Evolutionary conservation across 192 early-diverging fungal genomes (phyloP).

Genomic region (Pilobolus umbonatus): DNA sequence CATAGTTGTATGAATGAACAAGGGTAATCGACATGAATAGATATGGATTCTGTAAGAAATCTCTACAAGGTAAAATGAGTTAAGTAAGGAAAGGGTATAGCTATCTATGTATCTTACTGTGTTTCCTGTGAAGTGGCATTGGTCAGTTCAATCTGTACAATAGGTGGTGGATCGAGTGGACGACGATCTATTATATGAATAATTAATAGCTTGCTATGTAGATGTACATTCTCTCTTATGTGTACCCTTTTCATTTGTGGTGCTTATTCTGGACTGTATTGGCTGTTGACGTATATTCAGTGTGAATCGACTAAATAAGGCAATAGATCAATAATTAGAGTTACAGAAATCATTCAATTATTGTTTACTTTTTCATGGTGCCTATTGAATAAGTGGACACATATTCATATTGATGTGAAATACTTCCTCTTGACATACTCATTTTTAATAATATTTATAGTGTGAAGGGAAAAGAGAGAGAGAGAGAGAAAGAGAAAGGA

Average conservation of each 20-base stretch:
- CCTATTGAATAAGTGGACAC: slow-evolving; percentile 2
- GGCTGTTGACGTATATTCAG: slow-evolving; percentile 28
- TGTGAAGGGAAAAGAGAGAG: too few relatives aligned
- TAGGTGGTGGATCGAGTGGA: slow-evolving; percentile 27
- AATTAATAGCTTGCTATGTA: not conserved
- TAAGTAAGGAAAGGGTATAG: not conserved
- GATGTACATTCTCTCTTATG: not conserved
- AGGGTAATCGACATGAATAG: slow-evolving; percentile 94
- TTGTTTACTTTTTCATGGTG: not conserved
- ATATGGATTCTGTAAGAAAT: slow-evolving; percentile 72
- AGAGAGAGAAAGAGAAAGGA: not conserved
- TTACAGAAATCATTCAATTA: not conserved
- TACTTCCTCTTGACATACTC: slow-evolving; percentile 11
- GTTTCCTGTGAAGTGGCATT: slow-evolving; percentile 10
- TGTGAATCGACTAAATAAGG: slow-evolving; percentile 7
- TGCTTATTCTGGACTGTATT: slow-evolving; percentile 22
- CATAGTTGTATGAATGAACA: slow-evolving; percentile 65
- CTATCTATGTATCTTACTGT: slow-evolving; percentile 9
- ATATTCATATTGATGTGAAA: slow-evolving; percentile 16
- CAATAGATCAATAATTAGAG: not conserved
- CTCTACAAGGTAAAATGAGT: slow-evolving; percentile 4
- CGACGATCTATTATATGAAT: slow-evolving; percentile 19
- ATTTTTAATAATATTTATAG: not conserved
- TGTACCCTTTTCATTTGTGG: slow-evolving; percentile 32
- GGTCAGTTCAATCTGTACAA: slow-evolving; percentile 23